phyloP scores from a whole-genome alignment of 2,329 filamentous ascomycete species.

The Ceratocystis cacaofunesta region DNA sequence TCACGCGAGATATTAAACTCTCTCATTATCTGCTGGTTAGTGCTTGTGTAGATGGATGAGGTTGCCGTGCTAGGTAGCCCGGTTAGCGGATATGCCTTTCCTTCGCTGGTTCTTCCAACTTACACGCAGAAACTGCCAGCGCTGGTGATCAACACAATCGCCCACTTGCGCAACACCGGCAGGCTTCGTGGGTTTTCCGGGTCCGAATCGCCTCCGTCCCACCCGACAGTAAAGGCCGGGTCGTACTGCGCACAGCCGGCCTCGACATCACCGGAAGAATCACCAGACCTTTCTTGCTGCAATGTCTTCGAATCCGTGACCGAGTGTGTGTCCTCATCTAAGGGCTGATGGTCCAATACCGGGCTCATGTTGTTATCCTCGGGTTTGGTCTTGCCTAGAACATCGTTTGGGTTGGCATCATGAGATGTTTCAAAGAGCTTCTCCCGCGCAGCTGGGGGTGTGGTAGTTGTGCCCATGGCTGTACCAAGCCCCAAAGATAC shows the following conservation, averaged over 20 bases:
- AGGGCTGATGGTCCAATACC: neutral
- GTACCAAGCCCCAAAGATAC: neutral
- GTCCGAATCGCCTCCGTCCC: conserved; percentile 58
- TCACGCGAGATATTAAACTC: conserved; percentile 59
- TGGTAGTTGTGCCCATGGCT: neutral
- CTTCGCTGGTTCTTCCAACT: conserved; percentile 27
- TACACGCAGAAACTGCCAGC: conserved; percentile 68
- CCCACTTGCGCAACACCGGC: conserved; percentile 54
- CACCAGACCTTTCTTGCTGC: conserved; percentile 26
- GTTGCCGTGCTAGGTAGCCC: conserved; percentile 50
- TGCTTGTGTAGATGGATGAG: conserved; percentile 78
- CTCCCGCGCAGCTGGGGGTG: neutral
- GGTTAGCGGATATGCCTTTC: conserved; percentile 11
- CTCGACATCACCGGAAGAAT: conserved; percentile 26
- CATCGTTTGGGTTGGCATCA: neutral
- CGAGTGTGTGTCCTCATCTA: neutral
- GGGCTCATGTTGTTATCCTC: neutral
- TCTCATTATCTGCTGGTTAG: conserved; percentile 58
- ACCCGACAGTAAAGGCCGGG: conserved; percentile 49
- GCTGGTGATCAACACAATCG: conserved; percentile 60
- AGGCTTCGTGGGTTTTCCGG: conserved; percentile 60
- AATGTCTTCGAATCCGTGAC: neutral
- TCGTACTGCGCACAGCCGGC: neutral
- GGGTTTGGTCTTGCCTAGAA: neutral
- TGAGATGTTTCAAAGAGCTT: neutral